A percentile compares a stretch with the other conserved stretches of the same genome.
Evolutionary conservation across 306 rosid genomes (phyloP).

Genomic region (Rosa chinensis): DNA sequence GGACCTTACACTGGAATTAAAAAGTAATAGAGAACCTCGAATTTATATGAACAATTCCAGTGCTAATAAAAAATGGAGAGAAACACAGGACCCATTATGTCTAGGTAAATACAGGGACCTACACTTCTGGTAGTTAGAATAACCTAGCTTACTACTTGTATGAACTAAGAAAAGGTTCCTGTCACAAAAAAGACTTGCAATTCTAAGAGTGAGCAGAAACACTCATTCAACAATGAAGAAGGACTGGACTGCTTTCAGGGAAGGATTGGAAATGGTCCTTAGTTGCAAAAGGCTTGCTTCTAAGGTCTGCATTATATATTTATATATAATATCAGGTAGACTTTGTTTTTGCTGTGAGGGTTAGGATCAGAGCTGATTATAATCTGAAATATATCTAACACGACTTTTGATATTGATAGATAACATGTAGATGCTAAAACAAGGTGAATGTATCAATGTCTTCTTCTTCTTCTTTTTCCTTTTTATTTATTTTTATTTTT

Average conservation of each 20-base stretch:
- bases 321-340: neutral
- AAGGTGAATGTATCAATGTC: neutral
- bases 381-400: neutral
- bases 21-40: constrained; percentile 9
- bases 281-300: neutral
- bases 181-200: neutral
- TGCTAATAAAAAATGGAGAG: neutral
- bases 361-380: neutral
- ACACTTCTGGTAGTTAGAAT: neutral
- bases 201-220: neutral
- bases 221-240: neutral
- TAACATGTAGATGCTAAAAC: neutral
- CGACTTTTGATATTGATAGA: neutral
- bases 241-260: neutral
- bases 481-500: neutral
- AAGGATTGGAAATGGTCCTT: neutral
- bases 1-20: constrained; percentile 20
- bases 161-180: neutral
- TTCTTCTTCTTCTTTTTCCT: neutral
- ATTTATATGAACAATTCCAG: neutral
- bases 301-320: neutral
- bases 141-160: neutral
- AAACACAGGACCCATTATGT: neutral
- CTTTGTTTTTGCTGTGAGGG: neutral
- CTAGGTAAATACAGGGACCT: neutral